Evolutionary conservation across 441 rosid species (phyloP).

Genomic region (Erodium texanum): DNA sequence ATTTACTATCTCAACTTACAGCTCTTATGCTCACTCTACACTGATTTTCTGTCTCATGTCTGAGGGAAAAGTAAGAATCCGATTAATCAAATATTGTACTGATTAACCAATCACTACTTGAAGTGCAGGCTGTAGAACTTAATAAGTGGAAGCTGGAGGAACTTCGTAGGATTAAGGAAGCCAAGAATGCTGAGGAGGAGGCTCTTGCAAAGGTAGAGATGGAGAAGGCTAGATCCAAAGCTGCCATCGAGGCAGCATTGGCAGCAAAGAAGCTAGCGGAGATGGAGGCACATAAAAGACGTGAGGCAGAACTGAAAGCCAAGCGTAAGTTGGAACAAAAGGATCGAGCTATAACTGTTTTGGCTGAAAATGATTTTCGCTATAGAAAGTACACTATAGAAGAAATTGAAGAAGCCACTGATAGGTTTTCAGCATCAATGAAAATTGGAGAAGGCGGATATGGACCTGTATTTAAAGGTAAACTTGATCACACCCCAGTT

Average conservation of each 20-base stretch:
- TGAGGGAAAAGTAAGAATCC: background rate
- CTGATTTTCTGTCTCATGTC: background rate
- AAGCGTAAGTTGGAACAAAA: constrained; percentile 45
- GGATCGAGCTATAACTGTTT: constrained; percentile 50
- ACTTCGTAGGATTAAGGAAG: constrained; percentile 47
- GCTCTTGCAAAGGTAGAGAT: constrained; percentile 58
- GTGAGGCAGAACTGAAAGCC: constrained; percentile 49
- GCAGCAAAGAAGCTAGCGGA: constrained; percentile 58
- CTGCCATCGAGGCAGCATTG: constrained; percentile 64
- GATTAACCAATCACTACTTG: constrained; percentile 6
- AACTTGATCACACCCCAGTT: constrained; percentile 61
- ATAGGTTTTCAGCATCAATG: constrained; percentile 28
- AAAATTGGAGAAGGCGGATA: constrained; percentile 84
- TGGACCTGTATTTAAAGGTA: constrained; percentile 70
- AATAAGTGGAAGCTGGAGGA: constrained; percentile 55
- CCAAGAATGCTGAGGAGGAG: constrained; percentile 52
- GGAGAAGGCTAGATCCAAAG: constrained; percentile 67
- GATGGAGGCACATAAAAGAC: constrained; percentile 52
- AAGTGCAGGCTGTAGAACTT: constrained; percentile 51
- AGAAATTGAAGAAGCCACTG: constrained; percentile 66
- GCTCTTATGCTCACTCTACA: background rate
- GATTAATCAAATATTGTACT: background rate
- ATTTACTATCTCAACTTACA: background rate
- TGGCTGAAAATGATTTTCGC: constrained; percentile 41
- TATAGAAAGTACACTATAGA: constrained; percentile 54